These are phyloP conservation scores for Elongisporangium undulatum DNA, from an alignment of 352 stramenopile genomes.

Conservation along the genomic window DNA sequence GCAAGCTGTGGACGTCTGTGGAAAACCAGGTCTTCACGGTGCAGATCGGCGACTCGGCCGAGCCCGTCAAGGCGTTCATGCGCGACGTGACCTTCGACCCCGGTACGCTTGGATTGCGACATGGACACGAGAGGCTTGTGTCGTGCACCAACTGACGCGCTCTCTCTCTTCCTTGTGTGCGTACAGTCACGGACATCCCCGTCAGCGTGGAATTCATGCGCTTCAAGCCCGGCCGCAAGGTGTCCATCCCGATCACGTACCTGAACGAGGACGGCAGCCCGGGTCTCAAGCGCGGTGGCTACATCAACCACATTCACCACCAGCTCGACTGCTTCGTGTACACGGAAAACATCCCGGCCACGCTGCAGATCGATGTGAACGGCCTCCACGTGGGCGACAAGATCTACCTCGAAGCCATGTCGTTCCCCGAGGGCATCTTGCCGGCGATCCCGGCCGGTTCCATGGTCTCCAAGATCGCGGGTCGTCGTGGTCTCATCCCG, in stretches of 20 bases:
- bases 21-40: slow-evolving; percentile 88
- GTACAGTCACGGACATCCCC: slow-evolving; percentile 67
- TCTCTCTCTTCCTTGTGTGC: too few relatives aligned
- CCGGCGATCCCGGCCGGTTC: slow-evolving; percentile 54
- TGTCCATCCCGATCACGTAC: slow-evolving; percentile 90
- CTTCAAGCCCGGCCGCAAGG: slow-evolving; percentile 87
- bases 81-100: slow-evolving; percentile 83
- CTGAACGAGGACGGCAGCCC: slow-evolving; percentile 92
- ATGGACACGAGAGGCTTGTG: not conserved
- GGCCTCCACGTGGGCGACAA: slow-evolving; percentile 83
- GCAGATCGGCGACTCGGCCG: slow-evolving; percentile 48
- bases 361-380: slow-evolving; percentile 82
- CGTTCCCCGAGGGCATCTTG: slow-evolving; percentile 72
- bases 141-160: not conserved
- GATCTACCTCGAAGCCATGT: slow-evolving; percentile 73
- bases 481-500: slow-evolving; percentile 80
- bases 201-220: slow-evolving; percentile 91
- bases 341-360: slow-evolving; percentile 70
- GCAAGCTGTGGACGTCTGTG: slow-evolving; percentile 83
- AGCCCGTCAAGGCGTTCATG: slow-evolving; percentile 80
- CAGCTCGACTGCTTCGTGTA: slow-evolving; percentile 77
- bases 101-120: slow-evolving; percentile 14
- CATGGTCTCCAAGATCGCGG: slow-evolving; percentile 83
- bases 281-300: slow-evolving; percentile 93
- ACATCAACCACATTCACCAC: slow-evolving; percentile 90